Percentiles rank a stretch among this genome's conserved stretches.
phyloP scores from a whole-genome alignment of 192 early-diverging fungal genomes.

The Lunasporangiospora selenospora region DNA sequence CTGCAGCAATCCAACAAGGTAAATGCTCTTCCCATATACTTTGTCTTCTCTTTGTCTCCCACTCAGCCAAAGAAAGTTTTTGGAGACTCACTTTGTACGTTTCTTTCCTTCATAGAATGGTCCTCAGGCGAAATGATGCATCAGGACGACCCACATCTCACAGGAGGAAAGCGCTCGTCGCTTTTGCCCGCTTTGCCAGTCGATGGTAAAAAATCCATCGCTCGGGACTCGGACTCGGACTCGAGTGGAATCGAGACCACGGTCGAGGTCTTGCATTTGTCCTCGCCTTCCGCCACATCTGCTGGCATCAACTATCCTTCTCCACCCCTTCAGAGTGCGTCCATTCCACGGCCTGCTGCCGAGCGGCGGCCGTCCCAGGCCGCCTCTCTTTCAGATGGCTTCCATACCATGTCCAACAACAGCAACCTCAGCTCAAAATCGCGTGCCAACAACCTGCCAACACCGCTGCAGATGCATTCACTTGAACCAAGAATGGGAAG shows the following conservation, averaged over 20 bases:
- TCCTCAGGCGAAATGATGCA: conserved; percentile 19
- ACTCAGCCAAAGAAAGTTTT: background rate
- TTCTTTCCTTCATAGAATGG: conserved; percentile 12
- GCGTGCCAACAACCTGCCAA: conserved; percentile 4
- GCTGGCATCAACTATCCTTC: conserved; percentile 20
- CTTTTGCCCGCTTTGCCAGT: conserved; percentile 36
- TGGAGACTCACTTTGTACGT: background rate
- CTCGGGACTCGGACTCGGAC: background rate
- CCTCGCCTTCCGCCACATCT: conserved; percentile 4
- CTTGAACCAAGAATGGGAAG: no score
- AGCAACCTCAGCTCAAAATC: background rate
- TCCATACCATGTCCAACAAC: conserved; percentile 2
- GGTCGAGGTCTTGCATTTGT: conserved; percentile 16
- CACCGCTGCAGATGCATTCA: conserved; percentile 22
- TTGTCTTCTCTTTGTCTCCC: background rate
- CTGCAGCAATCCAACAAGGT: no score
- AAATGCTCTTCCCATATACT: background rate
- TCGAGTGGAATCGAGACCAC: conserved; percentile 18
- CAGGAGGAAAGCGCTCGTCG: conserved; percentile 15
- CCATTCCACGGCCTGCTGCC: conserved; percentile 1
- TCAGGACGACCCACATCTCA: conserved; percentile 1
- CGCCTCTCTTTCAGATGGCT: background rate
- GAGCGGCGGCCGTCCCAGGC: conserved; percentile 7
- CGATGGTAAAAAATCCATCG: background rate
- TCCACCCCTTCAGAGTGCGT: conserved; percentile 7